Percentiles rank a stretch among this genome's conserved stretches.
Evolutionary conservation across 176 grass and related monocot genomes (phyloP).

Genomic region (Raddia guianensis): DNA sequence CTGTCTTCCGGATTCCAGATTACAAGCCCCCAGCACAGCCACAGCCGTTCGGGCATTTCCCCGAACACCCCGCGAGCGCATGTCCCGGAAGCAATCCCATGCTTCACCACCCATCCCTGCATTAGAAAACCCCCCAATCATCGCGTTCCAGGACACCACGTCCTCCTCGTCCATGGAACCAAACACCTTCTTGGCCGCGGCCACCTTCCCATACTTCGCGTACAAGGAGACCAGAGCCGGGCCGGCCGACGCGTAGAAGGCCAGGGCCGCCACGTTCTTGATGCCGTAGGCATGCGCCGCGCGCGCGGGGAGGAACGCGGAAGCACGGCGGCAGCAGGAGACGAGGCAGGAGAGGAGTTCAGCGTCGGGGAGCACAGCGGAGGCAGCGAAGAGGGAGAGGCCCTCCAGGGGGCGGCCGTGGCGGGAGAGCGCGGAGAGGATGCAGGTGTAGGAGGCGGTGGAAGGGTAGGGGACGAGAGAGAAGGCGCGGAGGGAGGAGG

Average conservation of each 20-base stretch:
- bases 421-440: slow-evolving; percentile 65
- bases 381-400: slow-evolving; percentile 50
- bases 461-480: slow-evolving; percentile 41
- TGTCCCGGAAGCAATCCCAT: slow-evolving; percentile 53
- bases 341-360: slow-evolving; percentile 62
- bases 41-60: slow-evolving; percentile 51
- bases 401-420: slow-evolving; percentile 50
- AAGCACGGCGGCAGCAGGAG: slow-evolving; percentile 61
- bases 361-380: slow-evolving; percentile 53
- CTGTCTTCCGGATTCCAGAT: slow-evolving; percentile 60
- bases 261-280: slow-evolving; percentile 31
- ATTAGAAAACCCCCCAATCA: slow-evolving; percentile 46
- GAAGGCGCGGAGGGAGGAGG: slow-evolving; percentile 49
- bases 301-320: slow-evolving; percentile 35
- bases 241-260: slow-evolving; percentile 62
- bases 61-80: slow-evolving; percentile 53
- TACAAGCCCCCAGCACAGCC: slow-evolving; percentile 49
- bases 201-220: slow-evolving; percentile 43
- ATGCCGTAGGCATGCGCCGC: slow-evolving; percentile 61
- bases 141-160: slow-evolving; percentile 75
- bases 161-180: slow-evolving; percentile 47
- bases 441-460: slow-evolving; percentile 61
- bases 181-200: slow-evolving; percentile 45
- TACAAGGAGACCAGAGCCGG: slow-evolving; percentile 71
- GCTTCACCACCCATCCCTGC: slow-evolving; percentile 37